Conservation (phyloP, 108 stramenopile species). For the Cyclotella choctawhatcheeana region DNA sequence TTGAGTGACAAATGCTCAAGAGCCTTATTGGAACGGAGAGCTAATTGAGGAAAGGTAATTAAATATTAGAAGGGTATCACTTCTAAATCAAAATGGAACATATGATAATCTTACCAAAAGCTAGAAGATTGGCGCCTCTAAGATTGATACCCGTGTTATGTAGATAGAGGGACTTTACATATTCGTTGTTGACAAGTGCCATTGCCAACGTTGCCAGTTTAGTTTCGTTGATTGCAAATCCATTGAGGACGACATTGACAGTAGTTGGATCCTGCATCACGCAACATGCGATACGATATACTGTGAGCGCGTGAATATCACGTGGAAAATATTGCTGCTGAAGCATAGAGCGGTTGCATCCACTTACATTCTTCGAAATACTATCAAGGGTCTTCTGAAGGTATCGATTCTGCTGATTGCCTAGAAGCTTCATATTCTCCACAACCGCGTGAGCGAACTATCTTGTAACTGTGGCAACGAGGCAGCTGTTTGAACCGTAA, state of each 20-base stretch:
- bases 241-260: conserved; percentile 20
- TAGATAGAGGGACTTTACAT: conserved; percentile 18
- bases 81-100: no score
- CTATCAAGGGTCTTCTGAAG: conserved; percentile 6
- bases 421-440: conserved; percentile 10
- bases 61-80: no score
- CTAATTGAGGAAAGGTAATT: no score
- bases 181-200: conserved; percentile 13
- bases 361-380: conserved; percentile 17
- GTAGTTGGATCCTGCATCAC: conserved; percentile 19
- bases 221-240: conserved; percentile 11
- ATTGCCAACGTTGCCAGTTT: conserved; percentile 15
- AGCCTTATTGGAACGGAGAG: conserved; percentile 5
- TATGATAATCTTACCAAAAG: no score
- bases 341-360: no score
- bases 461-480: no score
- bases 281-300: no score
- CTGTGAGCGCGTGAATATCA: no score
- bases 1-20: conserved; percentile 19
- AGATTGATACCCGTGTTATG: conserved; percentile 7
- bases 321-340: no score
- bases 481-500: no score
- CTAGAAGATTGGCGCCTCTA: conserved; percentile 13
- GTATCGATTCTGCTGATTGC: conserved; percentile 20
- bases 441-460: no score